A percentile compares a stretch with the other conserved stretches of the same genome.
These are phyloP conservation scores for Clonostachys rhizophaga DNA, from an alignment of 2,329 filamentous ascomycete genomes.

Conservation along the genomic window DNA sequence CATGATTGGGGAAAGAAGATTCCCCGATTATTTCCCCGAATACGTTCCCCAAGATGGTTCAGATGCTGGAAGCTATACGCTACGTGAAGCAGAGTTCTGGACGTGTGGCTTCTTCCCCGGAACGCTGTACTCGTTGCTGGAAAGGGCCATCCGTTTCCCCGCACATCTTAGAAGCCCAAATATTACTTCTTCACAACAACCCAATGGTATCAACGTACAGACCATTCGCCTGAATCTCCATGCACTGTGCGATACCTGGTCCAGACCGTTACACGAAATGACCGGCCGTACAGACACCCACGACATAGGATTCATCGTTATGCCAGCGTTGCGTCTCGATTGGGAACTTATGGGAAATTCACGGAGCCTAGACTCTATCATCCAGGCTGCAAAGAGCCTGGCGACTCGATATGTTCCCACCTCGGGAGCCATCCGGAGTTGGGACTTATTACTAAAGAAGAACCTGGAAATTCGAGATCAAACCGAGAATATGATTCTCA, in stretches of 20 bases:
- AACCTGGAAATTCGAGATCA: slow-evolving; percentile 15
- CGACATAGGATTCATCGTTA: slow-evolving; percentile 49
- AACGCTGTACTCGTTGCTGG: slow-evolving; percentile 23
- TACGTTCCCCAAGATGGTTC: slow-evolving; percentile 18
- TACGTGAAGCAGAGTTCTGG: slow-evolving; percentile 28
- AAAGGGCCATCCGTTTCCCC: slow-evolving; percentile 22
- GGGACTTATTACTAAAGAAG: slow-evolving; percentile 31
- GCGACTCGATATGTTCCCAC: slow-evolving; percentile 32
- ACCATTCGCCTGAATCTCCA: slow-evolving; percentile 2
- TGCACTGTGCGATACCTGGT: slow-evolving; percentile 20
- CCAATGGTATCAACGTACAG: not conserved
- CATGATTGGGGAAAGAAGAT: not conserved
- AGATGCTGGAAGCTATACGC: slow-evolving; percentile 14
- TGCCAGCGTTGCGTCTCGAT: slow-evolving; percentile 37
- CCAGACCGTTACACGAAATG: slow-evolving; percentile 27
- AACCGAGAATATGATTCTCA: slow-evolving; percentile 25
- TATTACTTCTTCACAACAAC: slow-evolving; percentile 1
- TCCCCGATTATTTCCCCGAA: slow-evolving; percentile 17
- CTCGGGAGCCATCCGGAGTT: slow-evolving; percentile 40
- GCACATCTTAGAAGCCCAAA: slow-evolving; percentile 4
- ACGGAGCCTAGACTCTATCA: slow-evolving; percentile 29
- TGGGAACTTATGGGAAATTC: slow-evolving; percentile 37
- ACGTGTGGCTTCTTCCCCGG: slow-evolving; percentile 36
- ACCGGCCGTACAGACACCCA: slow-evolving; percentile 42
- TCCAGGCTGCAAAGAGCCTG: slow-evolving; percentile 36